Evolutionary conservation across 2,329 filamentous ascomycete genomes (phyloP).

Genomic region (Aphanocladium album): DNA sequence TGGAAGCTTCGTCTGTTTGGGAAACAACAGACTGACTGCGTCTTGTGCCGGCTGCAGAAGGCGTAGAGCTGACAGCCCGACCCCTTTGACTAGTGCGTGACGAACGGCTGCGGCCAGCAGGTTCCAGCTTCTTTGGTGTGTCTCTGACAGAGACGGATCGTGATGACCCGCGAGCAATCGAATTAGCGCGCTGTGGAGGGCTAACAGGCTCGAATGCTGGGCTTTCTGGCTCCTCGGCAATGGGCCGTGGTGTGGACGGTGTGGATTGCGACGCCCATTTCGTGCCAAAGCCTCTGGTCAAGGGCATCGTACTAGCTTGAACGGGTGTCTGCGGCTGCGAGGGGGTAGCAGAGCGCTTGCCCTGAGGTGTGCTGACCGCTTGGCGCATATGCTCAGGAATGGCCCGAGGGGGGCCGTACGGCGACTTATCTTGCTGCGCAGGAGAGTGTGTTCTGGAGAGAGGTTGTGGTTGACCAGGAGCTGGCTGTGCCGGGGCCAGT

Average conservation of each 20-base stretch:
- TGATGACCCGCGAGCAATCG: constrained; percentile 29
- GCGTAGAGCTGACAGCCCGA: constrained; percentile 30
- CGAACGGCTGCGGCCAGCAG: constrained; percentile 26
- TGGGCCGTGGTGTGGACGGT: constrained; percentile 50
- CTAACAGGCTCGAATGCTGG: constrained; percentile 57
- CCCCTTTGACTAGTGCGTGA: constrained; percentile 32
- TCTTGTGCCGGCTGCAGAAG: constrained; percentile 29
- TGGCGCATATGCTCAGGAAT: constrained; percentile 39
- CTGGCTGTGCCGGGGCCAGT: constrained; percentile 19
- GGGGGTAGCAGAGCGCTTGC: constrained; percentile 27
- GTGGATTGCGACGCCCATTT: constrained; percentile 55
- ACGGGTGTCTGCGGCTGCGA: constrained; percentile 32
- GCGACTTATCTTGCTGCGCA: constrained; percentile 26
- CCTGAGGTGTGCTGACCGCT: constrained; percentile 28
- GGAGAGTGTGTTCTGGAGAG: constrained; percentile 21
- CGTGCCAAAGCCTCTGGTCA: constrained; percentile 43
- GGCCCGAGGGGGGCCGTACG: constrained; percentile 32
- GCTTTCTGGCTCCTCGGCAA: constrained; percentile 37
- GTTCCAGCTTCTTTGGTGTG: constrained; percentile 17
- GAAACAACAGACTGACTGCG: constrained; percentile 43
- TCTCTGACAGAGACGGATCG: constrained; percentile 18
- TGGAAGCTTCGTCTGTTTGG: constrained; percentile 43
- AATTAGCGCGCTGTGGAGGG: constrained; percentile 40
- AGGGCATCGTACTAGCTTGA: constrained; percentile 23
- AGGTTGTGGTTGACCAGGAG: constrained; percentile 24